Conservation (phyloP, 805 yeast genomes). For the Saturnispora saitoi region DNA sequence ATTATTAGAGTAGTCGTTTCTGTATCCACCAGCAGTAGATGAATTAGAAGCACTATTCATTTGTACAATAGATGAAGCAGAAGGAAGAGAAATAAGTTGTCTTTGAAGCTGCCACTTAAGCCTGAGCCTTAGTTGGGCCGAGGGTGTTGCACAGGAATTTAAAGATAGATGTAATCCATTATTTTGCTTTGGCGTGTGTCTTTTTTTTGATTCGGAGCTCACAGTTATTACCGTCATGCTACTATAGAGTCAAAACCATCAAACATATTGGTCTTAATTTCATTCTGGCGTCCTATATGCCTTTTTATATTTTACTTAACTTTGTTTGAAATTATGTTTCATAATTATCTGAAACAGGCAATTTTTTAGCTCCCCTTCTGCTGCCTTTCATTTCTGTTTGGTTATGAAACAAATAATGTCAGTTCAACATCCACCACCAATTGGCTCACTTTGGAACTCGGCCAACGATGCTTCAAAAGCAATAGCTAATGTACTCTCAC, state of each 20-base stretch:
- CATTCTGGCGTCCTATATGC: background rate
- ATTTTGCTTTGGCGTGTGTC: background rate
- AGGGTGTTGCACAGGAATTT: background rate
- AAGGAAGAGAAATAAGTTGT: background rate
- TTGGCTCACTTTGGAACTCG: constrained; percentile 2
- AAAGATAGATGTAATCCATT: background rate
- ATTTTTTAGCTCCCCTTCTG: background rate
- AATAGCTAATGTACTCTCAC: background rate
- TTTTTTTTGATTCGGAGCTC: background rate
- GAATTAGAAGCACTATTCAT: background rate
- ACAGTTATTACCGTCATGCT: background rate
- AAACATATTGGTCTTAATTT: background rate
- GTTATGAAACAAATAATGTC: background rate
- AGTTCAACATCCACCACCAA: background rate
- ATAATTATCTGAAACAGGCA: background rate
- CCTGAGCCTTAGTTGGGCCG: background rate
- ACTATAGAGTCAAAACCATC: background rate
- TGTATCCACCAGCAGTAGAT: constrained; percentile 20
- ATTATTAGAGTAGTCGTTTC: constrained; percentile 68
- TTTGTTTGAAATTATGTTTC: background rate
- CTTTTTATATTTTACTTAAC: background rate
- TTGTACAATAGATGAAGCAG: background rate
- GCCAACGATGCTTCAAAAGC: background rate
- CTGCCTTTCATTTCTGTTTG: background rate
- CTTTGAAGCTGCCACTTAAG: background rate